A percentile compares a stretch with the other conserved stretches of the same genome.
These are phyloP conservation scores for Meyerozyma smithsonii DNA, from an alignment of 1,139 yeast species.

Conservation along the genomic window DNA sequence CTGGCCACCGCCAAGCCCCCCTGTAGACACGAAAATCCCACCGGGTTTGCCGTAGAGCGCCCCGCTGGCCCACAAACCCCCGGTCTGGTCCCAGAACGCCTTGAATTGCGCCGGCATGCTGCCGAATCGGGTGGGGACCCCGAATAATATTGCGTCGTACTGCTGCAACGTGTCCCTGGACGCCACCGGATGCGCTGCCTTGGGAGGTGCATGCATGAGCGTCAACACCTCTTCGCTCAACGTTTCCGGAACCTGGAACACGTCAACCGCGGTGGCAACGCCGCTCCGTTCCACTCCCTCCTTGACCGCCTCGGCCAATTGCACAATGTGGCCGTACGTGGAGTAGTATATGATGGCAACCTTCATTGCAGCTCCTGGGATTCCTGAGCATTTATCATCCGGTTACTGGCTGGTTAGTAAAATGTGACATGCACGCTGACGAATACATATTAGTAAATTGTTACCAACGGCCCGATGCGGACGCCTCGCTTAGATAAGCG, in stretches of 20 bases:
- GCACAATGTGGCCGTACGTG: slow-evolving; percentile 71
- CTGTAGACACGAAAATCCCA: slow-evolving; percentile 74
- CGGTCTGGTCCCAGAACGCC: slow-evolving; percentile 78
- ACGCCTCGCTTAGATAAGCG: background rate
- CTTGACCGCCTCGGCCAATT: slow-evolving; percentile 64
- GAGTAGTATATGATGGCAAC: slow-evolving; percentile 71
- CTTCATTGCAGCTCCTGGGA: slow-evolving; percentile 13
- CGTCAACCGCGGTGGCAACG: slow-evolving; percentile 48
- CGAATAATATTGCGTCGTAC: slow-evolving; percentile 75
- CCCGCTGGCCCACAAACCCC: slow-evolving; percentile 79
- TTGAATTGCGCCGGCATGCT: slow-evolving; percentile 77
- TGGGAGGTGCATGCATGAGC: slow-evolving; percentile 60
- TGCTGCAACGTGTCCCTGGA: slow-evolving; percentile 51
- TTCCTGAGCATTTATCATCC: background rate
- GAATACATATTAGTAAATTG: background rate
- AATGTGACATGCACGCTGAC: background rate
- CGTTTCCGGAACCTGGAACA: slow-evolving; percentile 80
- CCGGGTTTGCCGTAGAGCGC: slow-evolving; percentile 71
- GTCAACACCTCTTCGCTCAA: slow-evolving; percentile 58
- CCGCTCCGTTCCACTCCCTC: slow-evolving; percentile 73
- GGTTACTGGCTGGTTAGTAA: background rate
- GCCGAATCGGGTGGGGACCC: slow-evolving; percentile 83
- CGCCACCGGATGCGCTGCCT: slow-evolving; percentile 66
- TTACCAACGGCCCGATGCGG: background rate
- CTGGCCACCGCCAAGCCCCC: slow-evolving; percentile 83